A percentile compares a stretch with the other conserved stretches of the same genome.
Conservation (phyloP, 305 asterid genomes). For the Rubia tinctorum region DNA sequence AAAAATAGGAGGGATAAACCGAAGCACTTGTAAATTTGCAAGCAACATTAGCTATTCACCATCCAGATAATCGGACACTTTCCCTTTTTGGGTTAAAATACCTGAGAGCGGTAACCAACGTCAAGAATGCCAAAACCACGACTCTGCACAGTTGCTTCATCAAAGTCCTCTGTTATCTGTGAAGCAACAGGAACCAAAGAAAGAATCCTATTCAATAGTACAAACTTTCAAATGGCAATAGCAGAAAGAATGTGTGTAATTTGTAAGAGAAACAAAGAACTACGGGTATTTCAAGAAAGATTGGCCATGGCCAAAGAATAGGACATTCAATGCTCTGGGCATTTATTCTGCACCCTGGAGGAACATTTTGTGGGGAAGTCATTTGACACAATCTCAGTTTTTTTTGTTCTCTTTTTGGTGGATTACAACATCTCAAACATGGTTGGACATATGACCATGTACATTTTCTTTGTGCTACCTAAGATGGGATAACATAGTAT, state of each 20-base stretch:
- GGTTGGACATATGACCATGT: not conserved
- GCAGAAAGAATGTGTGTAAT: constrained; percentile 2
- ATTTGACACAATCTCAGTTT: too few relatives aligned
- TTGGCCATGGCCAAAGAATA: too few relatives aligned
- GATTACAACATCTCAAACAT: not conserved
- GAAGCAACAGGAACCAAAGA: constrained; percentile 19
- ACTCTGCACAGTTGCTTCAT: constrained; percentile 83
- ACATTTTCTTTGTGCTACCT: not conserved
- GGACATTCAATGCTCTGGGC: too few relatives aligned
- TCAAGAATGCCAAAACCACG: constrained; percentile 99
- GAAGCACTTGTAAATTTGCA: not conserved
- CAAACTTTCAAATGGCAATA: not conserved
- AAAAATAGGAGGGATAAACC: not conserved
- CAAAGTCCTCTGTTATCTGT: constrained; percentile 92
- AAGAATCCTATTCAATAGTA: not conserved
- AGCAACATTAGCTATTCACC: not conserved
- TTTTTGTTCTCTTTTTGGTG: too few relatives aligned
- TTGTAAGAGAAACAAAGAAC: not conserved
- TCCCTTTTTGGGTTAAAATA: not conserved
- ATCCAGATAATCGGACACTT: not conserved
- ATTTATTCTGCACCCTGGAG: too few relatives aligned
- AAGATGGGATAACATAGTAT: not conserved
- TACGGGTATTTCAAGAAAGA: too few relatives aligned
- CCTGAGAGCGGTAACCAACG: constrained; percentile 95
- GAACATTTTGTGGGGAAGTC: too few relatives aligned